phyloP scores from a whole-genome alignment of 768 basidiomycete genomes.

The Trametes villosa region DNA sequence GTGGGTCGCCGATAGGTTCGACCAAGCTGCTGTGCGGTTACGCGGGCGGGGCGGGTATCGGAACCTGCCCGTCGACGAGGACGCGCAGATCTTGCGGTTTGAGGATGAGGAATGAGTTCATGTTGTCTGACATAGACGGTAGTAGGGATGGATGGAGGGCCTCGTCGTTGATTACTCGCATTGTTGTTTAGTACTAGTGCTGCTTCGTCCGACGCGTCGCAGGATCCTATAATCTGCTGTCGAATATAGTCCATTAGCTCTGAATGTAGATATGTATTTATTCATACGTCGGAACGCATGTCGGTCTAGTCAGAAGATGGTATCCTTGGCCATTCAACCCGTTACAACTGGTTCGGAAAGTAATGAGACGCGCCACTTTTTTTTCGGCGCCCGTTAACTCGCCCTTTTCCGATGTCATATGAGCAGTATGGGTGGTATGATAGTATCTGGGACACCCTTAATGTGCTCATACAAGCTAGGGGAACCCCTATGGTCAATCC shows the following conservation, averaged over 20 bases:
- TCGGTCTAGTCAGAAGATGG: no score
- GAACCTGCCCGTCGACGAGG: conserved; percentile 82
- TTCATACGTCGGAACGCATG: no score
- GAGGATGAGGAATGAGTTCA: conserved; percentile 66
- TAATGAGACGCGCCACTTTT: no score
- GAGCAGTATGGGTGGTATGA: no score
- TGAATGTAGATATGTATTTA: conserved; percentile 20
- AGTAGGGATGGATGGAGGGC: background rate
- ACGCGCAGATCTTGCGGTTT: conserved; percentile 84
- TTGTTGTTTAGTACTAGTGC: conserved; percentile 18
- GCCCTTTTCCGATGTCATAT: no score
- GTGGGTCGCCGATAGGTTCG: conserved; percentile 56
- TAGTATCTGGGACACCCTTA: no score
- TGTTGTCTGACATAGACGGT: background rate
- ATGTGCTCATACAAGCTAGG: no score
- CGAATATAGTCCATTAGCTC: conserved; percentile 14
- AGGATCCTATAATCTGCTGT: conserved; percentile 17
- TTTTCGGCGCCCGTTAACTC: no score
- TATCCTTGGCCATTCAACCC: no score
- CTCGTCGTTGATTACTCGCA: background rate
- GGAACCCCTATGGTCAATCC: no score
- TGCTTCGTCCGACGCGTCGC: conserved; percentile 1
- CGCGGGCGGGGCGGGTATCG: conserved; percentile 64
- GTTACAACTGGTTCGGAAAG: no score
- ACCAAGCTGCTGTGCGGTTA: conserved; percentile 42